phyloP scores from a whole-genome alignment of 352 stramenopile genomes.

The Hyphochytrium catenoides region DNA sequence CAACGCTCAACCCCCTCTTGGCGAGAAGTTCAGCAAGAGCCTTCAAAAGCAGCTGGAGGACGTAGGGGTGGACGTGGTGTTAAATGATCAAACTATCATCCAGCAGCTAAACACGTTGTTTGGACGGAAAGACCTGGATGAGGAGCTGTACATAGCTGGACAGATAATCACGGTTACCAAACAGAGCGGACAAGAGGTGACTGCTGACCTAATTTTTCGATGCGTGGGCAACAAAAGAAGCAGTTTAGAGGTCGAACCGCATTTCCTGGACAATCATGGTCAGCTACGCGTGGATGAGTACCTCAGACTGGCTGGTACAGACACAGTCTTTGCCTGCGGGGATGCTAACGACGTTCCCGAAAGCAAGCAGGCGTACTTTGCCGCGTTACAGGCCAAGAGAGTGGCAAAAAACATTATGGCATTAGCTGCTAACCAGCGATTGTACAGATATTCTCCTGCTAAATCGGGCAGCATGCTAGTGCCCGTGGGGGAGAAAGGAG shows the following conservation, averaged over 20 bases:
- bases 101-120: no score
- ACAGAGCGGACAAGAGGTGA: constrained; percentile 16
- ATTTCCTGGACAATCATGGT: constrained; percentile 8
- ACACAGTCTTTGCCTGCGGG: constrained; percentile 3
- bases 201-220: constrained; percentile 16
- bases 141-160: no score
- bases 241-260: constrained; percentile 15
- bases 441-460: constrained; percentile 1
- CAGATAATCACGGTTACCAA: no score
- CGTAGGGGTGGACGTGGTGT: no score
- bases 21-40: no score
- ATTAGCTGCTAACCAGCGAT: constrained; percentile 1
- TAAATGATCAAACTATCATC: no score
- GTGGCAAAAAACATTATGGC: background rate
- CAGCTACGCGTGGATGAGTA: background rate
- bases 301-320: no score
- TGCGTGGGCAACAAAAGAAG: constrained; percentile 15
- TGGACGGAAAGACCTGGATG: no score
- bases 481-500: constrained; percentile 22
- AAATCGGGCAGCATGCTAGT: constrained; percentile 12
- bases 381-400: constrained; percentile 1
- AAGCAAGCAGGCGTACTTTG: constrained; percentile 5
- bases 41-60: no score
- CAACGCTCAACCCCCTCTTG: no score
- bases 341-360: constrained; percentile 3